These are phyloP conservation scores for Epicoccum nigrum DNA, from an alignment of 2,329 filamentous ascomycete species.

Conservation along the genomic window DNA sequence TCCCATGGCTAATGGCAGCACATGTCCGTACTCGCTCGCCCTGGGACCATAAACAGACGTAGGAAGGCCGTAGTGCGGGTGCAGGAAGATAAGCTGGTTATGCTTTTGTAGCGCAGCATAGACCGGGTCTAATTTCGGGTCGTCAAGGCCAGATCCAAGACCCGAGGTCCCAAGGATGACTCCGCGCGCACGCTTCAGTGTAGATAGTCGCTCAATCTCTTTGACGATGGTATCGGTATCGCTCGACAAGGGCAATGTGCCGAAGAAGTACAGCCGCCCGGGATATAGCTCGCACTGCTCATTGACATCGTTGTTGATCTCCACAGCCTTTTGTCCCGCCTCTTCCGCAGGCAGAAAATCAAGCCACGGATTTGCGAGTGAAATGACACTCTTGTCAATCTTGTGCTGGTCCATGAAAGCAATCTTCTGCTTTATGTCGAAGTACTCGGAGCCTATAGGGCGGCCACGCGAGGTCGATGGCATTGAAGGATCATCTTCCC, in stretches of 20 bases:
- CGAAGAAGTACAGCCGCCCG: slow-evolving; percentile 81
- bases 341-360: slow-evolving; percentile 74
- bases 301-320: slow-evolving; percentile 80
- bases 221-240: slow-evolving; percentile 64
- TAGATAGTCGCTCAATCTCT: slow-evolving; percentile 68
- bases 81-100: slow-evolving; percentile 75
- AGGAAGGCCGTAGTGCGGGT: slow-evolving; percentile 90
- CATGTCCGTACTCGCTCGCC: slow-evolving; percentile 79
- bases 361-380: slow-evolving; percentile 91
- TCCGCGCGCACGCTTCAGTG: slow-evolving; percentile 74
- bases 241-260: slow-evolving; percentile 77
- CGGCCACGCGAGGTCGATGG: slow-evolving; percentile 68
- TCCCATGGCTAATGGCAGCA: slow-evolving; percentile 81
- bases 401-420: slow-evolving; percentile 85
- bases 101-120: slow-evolving; percentile 71
- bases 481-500: slow-evolving; percentile 60
- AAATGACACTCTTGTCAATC: slow-evolving; percentile 84
- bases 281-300: slow-evolving; percentile 69
- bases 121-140: slow-evolving; percentile 73
- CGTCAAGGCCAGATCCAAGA: slow-evolving; percentile 79
- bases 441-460: slow-evolving; percentile 83
- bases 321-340: slow-evolving; percentile 67
- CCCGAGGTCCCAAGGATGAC: slow-evolving; percentile 88
- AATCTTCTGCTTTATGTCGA: slow-evolving; percentile 78
- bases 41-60: slow-evolving; percentile 78